Conservation (phyloP, 495 filamentous ascomycete genomes). For the Xylaria acuta region DNA sequence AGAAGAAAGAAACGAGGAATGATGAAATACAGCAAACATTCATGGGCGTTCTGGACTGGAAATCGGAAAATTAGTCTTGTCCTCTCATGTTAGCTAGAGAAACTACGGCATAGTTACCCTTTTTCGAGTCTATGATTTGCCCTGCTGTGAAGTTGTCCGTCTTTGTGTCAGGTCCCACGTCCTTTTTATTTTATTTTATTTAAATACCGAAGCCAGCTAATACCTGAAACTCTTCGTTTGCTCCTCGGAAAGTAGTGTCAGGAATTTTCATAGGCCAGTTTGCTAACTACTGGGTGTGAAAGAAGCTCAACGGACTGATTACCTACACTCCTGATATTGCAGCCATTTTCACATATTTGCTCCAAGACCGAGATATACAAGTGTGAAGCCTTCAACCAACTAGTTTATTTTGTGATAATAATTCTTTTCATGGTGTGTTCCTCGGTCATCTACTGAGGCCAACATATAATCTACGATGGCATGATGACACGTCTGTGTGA, state of each 20-base stretch:
- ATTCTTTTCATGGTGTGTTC: background rate
- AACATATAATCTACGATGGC: too few species aligned
- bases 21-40: background rate
- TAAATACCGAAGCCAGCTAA: background rate
- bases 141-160: background rate
- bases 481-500: too few species aligned
- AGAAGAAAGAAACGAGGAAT: background rate
- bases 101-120: background rate
- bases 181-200: too few species aligned
- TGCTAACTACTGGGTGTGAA: background rate
- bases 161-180: background rate
- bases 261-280: background rate
- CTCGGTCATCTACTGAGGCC: too few species aligned
- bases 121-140: background rate
- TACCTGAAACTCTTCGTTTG: background rate
- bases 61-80: background rate
- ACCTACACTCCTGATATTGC: background rate
- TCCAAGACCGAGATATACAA: background rate
- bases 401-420: background rate
- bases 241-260: background rate
- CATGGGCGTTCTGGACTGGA: conserved; percentile 18
- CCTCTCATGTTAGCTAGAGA: background rate
- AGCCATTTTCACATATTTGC: background rate
- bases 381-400: background rate
- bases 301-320: background rate